phyloP scores from a whole-genome alignment of 371 early-diverging fungal genomes.

The Apophysomyces elegans region DNA sequence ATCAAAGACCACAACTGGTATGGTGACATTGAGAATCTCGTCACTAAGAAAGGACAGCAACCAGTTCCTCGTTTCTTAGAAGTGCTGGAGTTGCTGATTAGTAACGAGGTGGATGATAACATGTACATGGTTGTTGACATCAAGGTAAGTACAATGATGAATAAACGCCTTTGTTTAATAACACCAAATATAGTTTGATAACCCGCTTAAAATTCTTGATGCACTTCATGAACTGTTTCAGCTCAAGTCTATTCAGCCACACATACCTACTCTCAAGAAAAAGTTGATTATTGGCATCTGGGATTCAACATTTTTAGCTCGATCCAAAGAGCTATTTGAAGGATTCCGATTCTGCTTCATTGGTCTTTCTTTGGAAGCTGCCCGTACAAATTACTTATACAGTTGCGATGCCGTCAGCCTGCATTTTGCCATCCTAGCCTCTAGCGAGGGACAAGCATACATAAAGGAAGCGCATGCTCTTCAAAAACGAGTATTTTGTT shows the following conservation, averaged over 20 bases:
- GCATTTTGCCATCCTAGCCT: conserved; percentile 53
- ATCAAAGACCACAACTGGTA: conserved; percentile 56
- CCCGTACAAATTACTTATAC: conserved; percentile 53
- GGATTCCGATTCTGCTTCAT: conserved; percentile 58
- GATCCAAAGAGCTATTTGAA: conserved; percentile 46
- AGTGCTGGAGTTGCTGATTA: conserved; percentile 57
- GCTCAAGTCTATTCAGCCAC: neutral
- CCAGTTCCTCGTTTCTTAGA: conserved; percentile 59
- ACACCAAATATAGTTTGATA: conserved; percentile 45
- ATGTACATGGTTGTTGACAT: conserved; percentile 68
- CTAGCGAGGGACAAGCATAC: conserved; percentile 51
- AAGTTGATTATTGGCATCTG: conserved; percentile 68
- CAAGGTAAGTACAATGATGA: conserved; percentile 45
- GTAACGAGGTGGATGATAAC: conserved; percentile 45
- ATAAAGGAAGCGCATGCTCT: conserved; percentile 55
- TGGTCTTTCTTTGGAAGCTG: conserved; percentile 56
- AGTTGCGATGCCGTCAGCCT: conserved; percentile 57
- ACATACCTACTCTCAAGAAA: conserved; percentile 32
- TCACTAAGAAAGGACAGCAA: conserved; percentile 52
- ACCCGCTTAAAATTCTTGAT: conserved; percentile 51
- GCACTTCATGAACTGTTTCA: conserved; percentile 35
- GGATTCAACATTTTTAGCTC: conserved; percentile 59
- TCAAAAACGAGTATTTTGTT: conserved; percentile 55
- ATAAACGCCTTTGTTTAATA: neutral
- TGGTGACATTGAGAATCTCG: conserved; percentile 61